Evolutionary conservation across 2,329 filamentous ascomycete species (phyloP).

Genomic region (Colletotrichum theobromicola): DNA sequence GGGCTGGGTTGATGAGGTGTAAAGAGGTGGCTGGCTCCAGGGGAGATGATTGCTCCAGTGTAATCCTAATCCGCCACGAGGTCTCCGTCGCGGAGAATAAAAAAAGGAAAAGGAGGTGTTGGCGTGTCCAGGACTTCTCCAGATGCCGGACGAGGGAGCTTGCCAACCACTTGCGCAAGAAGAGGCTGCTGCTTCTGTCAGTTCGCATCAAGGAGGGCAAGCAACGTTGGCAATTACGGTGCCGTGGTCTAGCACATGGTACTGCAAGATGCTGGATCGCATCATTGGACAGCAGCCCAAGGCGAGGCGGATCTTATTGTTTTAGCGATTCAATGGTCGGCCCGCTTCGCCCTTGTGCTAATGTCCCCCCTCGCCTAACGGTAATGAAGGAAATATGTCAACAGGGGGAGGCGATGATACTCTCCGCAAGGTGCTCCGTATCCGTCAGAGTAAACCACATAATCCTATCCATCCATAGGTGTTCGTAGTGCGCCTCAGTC

Average conservation of each 20-base stretch:
- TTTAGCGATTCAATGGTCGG: conserved; percentile 1
- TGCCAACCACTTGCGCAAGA: neutral
- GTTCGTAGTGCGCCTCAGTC: neutral
- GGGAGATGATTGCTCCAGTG: conserved; percentile 11
- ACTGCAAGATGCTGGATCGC: neutral
- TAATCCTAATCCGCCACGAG: neutral
- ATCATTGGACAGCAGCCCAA: neutral
- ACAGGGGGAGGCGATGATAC: neutral
- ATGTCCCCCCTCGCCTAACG: neutral
- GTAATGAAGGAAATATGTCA: neutral
- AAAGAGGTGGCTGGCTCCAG: neutral
- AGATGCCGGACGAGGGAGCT: neutral
- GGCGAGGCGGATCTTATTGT: neutral
- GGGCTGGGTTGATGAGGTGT: neutral
- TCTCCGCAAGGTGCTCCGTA: neutral
- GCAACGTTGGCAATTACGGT: neutral
- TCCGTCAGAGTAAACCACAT: neutral
- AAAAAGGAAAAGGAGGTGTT: neutral
- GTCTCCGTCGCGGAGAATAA: conserved; percentile 2
- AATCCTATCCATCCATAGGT: neutral
- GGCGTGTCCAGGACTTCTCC: neutral
- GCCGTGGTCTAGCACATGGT: neutral
- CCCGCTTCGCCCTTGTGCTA: neutral
- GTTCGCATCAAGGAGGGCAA: neutral
- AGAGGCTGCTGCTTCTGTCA: neutral